phyloP scores from a whole-genome alignment of 1,284 basidiomycete genomes.

The Ceratobasidium sp. region DNA sequence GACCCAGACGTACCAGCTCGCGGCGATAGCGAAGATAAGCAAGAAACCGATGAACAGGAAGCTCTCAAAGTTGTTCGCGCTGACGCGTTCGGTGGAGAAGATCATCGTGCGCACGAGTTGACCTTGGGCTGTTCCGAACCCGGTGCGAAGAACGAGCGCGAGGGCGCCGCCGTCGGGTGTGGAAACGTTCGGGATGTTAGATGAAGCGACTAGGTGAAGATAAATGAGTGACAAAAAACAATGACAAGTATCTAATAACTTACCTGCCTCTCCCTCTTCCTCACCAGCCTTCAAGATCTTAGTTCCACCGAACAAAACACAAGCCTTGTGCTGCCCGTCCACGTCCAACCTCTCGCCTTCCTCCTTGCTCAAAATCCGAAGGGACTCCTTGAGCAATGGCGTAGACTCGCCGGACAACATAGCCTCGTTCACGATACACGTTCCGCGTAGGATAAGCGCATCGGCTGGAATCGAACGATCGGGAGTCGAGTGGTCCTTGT shows the following conservation, averaged over 20 bases:
- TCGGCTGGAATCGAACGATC: constrained; percentile 84
- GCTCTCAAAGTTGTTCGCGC: constrained; percentile 92
- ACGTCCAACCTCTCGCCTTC: constrained; percentile 82
- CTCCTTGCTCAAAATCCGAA: constrained; percentile 79
- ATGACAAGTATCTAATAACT: constrained; percentile 42
- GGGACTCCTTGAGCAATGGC: constrained; percentile 92
- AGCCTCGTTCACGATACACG: constrained; percentile 96
- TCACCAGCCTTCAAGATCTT: constrained; percentile 89
- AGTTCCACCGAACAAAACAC: constrained; percentile 93
- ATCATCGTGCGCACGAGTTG: constrained; percentile 98
- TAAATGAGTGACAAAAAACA: background rate
- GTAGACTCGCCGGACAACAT: constrained; percentile 98
- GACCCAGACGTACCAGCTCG: constrained; percentile 96
- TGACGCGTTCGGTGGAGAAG: constrained; percentile 94
- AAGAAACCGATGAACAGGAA: constrained; percentile 98
- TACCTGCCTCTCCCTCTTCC: constrained; percentile 56
- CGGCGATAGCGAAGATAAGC: constrained; percentile 95
- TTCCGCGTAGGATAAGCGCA: constrained; percentile 87
- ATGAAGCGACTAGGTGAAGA: constrained; percentile 23
- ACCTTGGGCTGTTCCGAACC: constrained; percentile 96
- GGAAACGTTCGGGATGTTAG: constrained; percentile 29
- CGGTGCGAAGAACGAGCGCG: constrained; percentile 92
- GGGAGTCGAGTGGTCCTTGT: constrained; percentile 33
- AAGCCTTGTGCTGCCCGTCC: constrained; percentile 87
- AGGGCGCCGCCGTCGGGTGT: constrained; percentile 93